Percentiles rank a stretch among this genome's conserved stretches.
phyloP scores from a whole-genome alignment of 2,329 filamentous ascomycete species.

The Penicillium carneum region DNA sequence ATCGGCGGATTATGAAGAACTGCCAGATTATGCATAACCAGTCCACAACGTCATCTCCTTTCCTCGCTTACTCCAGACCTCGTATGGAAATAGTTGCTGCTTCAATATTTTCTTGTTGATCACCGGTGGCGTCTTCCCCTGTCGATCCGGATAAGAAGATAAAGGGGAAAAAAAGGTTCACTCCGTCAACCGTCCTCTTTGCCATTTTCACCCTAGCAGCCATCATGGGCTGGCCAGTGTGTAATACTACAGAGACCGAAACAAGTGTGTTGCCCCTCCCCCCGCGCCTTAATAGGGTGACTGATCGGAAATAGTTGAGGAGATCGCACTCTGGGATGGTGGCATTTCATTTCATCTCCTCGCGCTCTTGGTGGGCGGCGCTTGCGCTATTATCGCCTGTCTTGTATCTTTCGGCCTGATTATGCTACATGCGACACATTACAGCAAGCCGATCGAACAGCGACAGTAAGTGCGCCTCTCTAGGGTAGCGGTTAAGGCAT shows the following conservation, averaged over 20 bases:
- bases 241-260: conserved; percentile 60
- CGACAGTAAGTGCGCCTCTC: conserved; percentile 71
- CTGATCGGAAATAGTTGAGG: conserved; percentile 48
- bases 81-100: background rate
- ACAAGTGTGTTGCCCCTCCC: conserved; percentile 46
- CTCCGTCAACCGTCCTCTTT: conserved; percentile 15
- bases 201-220: conserved; percentile 18
- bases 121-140: conserved; percentile 19
- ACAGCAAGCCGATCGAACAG: conserved; percentile 66
- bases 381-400: conserved; percentile 61
- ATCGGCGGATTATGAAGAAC: background rate
- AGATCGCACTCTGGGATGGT: conserved; percentile 60
- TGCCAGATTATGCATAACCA: background rate
- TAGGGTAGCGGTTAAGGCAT: conserved; percentile 48
- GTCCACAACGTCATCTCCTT: background rate
- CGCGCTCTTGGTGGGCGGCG: conserved; percentile 61
- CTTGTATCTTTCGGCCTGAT: conserved; percentile 62
- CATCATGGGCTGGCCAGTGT: conserved; percentile 56
- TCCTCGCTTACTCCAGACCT: no score
- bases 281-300: conserved; percentile 10
- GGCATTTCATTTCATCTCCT: conserved; percentile 65
- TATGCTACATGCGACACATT: conserved; percentile 65
- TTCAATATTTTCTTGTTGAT: conserved; percentile 16
- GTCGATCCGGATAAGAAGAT: conserved; percentile 37
- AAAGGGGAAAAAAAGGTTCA: conserved; percentile 26